Evolutionary conservation across 148 eudicot species (phyloP).

Genomic region (Rhododendron williamsianum): DNA sequence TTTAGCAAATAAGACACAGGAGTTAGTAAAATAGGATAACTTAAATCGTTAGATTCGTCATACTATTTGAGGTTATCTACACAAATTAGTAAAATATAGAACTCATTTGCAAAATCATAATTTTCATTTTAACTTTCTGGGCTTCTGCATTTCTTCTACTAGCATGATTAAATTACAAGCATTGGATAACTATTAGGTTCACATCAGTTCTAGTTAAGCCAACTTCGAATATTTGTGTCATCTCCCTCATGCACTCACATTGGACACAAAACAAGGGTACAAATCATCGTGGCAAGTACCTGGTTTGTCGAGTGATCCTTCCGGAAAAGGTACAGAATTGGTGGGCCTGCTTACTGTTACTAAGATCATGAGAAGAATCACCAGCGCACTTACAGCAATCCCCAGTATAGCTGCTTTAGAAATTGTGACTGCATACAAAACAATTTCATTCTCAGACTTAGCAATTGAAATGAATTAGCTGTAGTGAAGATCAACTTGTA

Average conservation of each 20-base stretch:
- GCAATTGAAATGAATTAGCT: neutral
- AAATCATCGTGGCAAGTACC: slow-evolving; percentile 29
- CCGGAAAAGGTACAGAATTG: slow-evolving; percentile 51
- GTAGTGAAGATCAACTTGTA: neutral
- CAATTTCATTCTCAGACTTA: slow-evolving; percentile 1
- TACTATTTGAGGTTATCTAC: neutral
- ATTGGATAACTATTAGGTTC: neutral
- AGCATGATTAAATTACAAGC: neutral
- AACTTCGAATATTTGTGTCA: neutral
- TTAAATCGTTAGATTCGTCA: neutral
- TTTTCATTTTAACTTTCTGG: too few relatives aligned
- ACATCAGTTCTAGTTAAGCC: neutral
- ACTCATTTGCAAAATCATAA: neutral
- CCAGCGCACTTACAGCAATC: slow-evolving; percentile 85
- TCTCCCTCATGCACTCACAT: neutral
- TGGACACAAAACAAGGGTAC: neutral
- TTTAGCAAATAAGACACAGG: neutral
- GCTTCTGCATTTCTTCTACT: neutral
- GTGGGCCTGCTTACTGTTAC: slow-evolving; percentile 75
- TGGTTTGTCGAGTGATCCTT: slow-evolving; percentile 82
- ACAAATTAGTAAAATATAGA: neutral
- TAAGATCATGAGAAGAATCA: slow-evolving; percentile 78
- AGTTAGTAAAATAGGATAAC: neutral
- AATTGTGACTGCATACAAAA: slow-evolving; percentile 45
- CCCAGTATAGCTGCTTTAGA: slow-evolving; percentile 90